Base-by-base conservation (phyloP, 495 filamentous ascomycete genomes). In the Barbatosphaeria neglecta region DNA sequence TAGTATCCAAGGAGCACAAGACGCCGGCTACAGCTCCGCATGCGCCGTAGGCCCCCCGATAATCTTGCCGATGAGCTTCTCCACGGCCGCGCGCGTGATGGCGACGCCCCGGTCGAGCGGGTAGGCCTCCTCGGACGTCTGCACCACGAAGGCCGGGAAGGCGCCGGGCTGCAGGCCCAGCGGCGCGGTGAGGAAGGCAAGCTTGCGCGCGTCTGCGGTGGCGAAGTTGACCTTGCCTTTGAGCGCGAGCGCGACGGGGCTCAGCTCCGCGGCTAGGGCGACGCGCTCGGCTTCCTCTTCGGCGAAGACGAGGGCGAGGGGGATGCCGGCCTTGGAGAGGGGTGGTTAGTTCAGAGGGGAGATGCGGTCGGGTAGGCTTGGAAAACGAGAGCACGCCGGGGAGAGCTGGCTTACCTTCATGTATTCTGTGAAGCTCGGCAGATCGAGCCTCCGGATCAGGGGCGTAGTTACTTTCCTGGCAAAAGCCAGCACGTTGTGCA, bases 161-260 rank as follows among this genome's bases (percentile, higher is more conserved):
- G 13, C 16, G 23, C 42, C 27, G 1, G 43, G 17, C 20, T 10
- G 23, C 22, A 52, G 33, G 22, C 33, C 33, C 15, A 52, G 33
- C 22, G 45, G 24, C 23, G 44, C 23, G 1, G 50, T 31, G 19
- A 52, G 45, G 35, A 52, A 48, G 15, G 31, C 33, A 13, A 25
- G 41, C 25, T 38, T 31, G 10, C 10, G 31, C 13, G 45, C 45
- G 41, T 52, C 40, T 13, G 45, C 41, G 5, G 50, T 52, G 0
- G 41, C 50, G 25, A 59, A 48, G 41, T 56, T 56, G 35, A 54
- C 22, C 22, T 45, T 42, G 42, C 43, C 46, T 44, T 48, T 50
- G 61, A 75, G 66, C 59, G 74, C 73, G 51, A 74, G 61, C 17
- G 76, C 76, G 22, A 77, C 61, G 28, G 72, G 70, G 47, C 70